Base-by-base conservation (phyloP, 1,284 basidiomycete genomes). In the Lentinus polychrous region DNA sequence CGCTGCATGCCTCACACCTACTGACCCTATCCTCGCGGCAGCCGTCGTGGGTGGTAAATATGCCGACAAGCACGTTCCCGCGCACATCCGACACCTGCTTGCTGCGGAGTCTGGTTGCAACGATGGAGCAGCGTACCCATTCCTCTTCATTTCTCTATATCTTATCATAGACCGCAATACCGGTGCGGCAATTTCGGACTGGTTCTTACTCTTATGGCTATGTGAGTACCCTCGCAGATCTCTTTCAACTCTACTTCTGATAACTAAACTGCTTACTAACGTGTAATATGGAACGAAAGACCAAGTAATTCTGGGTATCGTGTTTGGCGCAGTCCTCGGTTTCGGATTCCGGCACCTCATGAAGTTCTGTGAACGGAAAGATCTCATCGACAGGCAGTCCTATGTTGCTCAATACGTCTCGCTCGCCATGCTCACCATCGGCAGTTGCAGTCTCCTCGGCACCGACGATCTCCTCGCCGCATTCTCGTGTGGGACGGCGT, bases 11-110 rank as follows among this genome's bases (percentile, higher is more conserved):
- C 81, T 97, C 22, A 97, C 95, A 0, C 96, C 95, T 0, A 98
- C 96, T 8, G 96, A 99, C 68, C 95, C 95, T 17, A 93, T 94
- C 56, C 76, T 94, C 34, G 88, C 91, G 1, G 89, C 90, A 20
- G 88, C 86, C 3, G 81, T 99, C 48, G 87, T 99, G 11, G 95
- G 96, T 61, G 95, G 96, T 46, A 95, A 93, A 67, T 99, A 95
- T 71, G 95, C 95, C 2, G 91, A 99, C 66, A 96, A 97, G 63
- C 95, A 99, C 60, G 95, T 99, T 14, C 95, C 95, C 0, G 86
- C 92, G 0, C 96, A 99, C 65, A 77, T 99, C 42, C 84, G 90
- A 41, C 92, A 98, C 66, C 76, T 89, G 7, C 71, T 98, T 12
- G 91, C 91, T 18, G 93, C 92, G 23, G 94, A 99, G 69, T 88